Evolutionary conservation across 345 rosid genomes (phyloP), one percentile per base, ranked within the genome.

Genomic region (Turritis glabra): DNA sequence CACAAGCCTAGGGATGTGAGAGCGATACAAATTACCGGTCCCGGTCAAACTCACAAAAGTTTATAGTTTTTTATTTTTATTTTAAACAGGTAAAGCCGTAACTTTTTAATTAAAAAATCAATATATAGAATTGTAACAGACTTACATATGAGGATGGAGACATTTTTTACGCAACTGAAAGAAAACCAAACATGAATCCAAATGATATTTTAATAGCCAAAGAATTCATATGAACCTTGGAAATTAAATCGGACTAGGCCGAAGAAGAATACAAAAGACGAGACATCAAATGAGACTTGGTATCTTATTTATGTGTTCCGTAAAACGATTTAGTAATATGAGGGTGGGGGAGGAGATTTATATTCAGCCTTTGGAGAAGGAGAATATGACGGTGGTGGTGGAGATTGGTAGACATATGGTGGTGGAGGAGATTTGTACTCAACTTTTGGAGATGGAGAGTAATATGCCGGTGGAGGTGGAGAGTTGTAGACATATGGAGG

Each of bases 321-420:
- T 8, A 18, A 0, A 30, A 29, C 18, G 4, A 47, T 64, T 47
- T 64, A 64, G 14, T 46, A 64, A 30, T 64, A 64, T 12, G 29
- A 7, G 0, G 69, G 26, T 27, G 54, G 54, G 17, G 68, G 25
- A 62, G 66, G 50, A 3, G 52, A 62, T 4, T 22, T 62, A 37
- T 62, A 61, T 40, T 61, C 64, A 7, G 7, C 32, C 17, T 58
- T 58, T 11, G 64, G 64, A 58, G 64, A 58, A 33, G 64, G 64
- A 11, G 26, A 58, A 18, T 48, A 22, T 12, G 43, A 38, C 0
- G 29, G 44, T 32, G 46, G 58, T 13, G 70, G 56, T 12, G 56
- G 56, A 19, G 52, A 47, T 0, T 1, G 0, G 13, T 47, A 47
- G 2, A 47, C 25, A 47, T 47, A 47, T 47, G 52, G 52, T 47